Base-by-base conservation (phyloP, 805 yeast genomes). In the Kodamaea kakaduensis region DNA sequence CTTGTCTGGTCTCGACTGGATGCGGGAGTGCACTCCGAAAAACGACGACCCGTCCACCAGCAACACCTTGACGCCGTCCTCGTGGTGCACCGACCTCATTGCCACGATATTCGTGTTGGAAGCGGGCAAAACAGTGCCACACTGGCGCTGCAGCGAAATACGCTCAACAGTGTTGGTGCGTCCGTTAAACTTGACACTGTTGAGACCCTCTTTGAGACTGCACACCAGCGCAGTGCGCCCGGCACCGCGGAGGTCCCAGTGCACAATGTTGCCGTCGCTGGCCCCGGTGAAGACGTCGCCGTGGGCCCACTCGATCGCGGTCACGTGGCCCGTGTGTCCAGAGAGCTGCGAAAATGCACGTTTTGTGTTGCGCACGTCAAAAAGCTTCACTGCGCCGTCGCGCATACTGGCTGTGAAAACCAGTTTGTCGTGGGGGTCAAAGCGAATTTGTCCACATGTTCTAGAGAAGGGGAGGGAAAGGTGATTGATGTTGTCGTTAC, bases 331-430 rank as follows among this genome's bases (percentile, higher is more conserved):
- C 5, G 62, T 52, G 47, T 81, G 87, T 1, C 84, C 85, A 2
- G 59, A 51, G 24, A 82, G 59, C 25, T 61, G 59, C 6, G 77
- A 73, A 35, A 76, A 60, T 14, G 30, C 26, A 2, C 79, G 77
- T 12, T 68, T 70, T 25, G 76, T 68, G 46, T 68, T 72, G 43
- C 95, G 67, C 29, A 82, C 75, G 58, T 85, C 95, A 94, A 94
- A 85, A 20, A 85, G 61, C 44, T 78, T 64, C 26, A 80, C 71
- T 3, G 73, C 56, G 3, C 75, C 75, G 44, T 75, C 76, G 22
- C 62, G 56, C 45, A 78, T 83, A 5, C 79, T 75, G 2, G 87
- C 75, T 3, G 88, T 86, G 17, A 85, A 63, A 14, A 76, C 59
- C 47, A 79, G 71, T 19, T 78, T 72, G 53, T 82, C 71, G 12